phyloP scores from a whole-genome alignment of 371 early-diverging fungal genomes.

The Mucor mucedo region DNA sequence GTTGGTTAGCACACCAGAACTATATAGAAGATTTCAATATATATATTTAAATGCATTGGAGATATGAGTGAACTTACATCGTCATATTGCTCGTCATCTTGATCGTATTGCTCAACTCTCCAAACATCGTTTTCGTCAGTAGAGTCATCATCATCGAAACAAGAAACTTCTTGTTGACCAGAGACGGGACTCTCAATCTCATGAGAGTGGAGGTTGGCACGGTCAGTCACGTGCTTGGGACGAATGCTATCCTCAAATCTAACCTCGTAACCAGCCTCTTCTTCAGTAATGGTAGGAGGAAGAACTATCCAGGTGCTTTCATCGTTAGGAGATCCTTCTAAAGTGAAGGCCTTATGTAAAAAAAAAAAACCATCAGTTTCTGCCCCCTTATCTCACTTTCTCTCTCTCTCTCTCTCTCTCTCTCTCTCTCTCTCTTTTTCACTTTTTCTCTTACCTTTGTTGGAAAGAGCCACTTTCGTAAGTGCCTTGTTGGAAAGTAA shows the following conservation, averaged over 20 bases:
- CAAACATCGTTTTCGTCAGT: conserved; percentile 68
- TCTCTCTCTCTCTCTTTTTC: not conserved
- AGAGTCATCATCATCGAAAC: conserved; percentile 53
- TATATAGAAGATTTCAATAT: conserved; percentile 12
- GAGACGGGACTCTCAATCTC: conserved; percentile 54
- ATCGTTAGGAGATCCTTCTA: conserved; percentile 39
- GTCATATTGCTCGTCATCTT: conserved; percentile 43
- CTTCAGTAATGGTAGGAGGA: conserved; percentile 42
- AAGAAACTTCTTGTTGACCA: conserved; percentile 68
- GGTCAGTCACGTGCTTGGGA: conserved; percentile 56
- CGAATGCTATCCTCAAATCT: conserved; percentile 59
- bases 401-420: not conserved
- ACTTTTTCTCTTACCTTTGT: conserved; percentile 38
- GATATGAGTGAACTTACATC: conserved; percentile 18
- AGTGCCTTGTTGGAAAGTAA: conserved; percentile 39
- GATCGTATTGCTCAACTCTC: conserved; percentile 50
- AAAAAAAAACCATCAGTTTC: not conserved
- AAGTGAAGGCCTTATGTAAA: conserved; percentile 36
- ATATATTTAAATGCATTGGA: not conserved
- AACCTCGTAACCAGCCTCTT: conserved; percentile 54
- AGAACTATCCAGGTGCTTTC: conserved; percentile 61
- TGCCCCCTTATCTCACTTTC: not conserved
- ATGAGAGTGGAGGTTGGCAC: conserved; percentile 66
- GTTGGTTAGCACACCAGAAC: conserved; percentile 57
- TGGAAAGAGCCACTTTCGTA: conserved; percentile 59